Evolutionary conservation across 1,284 basidiomycete genomes (phyloP).

Genomic region (Pseudozyma pruni): DNA sequence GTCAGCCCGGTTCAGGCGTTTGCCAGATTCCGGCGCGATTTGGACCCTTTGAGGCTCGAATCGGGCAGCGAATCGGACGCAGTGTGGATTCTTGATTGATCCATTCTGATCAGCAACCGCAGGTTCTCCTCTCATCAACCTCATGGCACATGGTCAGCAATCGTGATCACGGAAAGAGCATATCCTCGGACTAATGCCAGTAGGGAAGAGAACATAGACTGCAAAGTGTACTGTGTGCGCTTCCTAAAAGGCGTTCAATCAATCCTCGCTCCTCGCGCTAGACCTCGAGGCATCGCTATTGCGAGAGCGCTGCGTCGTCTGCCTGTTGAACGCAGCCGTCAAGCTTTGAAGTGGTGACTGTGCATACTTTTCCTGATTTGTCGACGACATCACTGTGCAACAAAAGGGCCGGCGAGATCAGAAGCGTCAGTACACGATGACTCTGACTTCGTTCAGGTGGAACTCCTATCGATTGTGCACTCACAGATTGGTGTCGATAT

Average conservation of each 20-base stretch:
- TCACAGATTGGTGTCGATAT: conserved; percentile 21
- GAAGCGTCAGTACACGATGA: neutral
- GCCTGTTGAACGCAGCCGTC: conserved; percentile 33
- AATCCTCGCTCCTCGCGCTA: neutral
- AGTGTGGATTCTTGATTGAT: too few species aligned
- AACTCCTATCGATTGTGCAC: too few species aligned
- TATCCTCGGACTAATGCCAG: too few species aligned
- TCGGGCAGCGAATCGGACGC: conserved; percentile 12
- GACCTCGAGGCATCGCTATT: conserved; percentile 3
- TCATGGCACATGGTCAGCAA: too few species aligned
- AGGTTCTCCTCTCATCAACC: too few species aligned
- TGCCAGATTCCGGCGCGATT: conserved; percentile 11
- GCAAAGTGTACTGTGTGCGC: too few species aligned
- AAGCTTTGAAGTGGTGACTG: conserved; percentile 45
- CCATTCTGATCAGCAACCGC: too few species aligned
- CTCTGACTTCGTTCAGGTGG: too few species aligned
- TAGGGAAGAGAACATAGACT: too few species aligned
- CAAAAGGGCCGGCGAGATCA: neutral
- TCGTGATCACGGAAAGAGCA: too few species aligned
- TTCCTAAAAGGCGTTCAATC: neutral
- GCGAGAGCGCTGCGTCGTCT: conserved; percentile 41
- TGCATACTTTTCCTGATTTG: conserved; percentile 34
- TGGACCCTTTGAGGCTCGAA: neutral
- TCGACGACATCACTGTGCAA: conserved; percentile 31
- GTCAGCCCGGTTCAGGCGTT: conserved; percentile 5